These are phyloP conservation scores for Fusarium chlamydosporum DNA, from an alignment of 2,329 filamentous ascomycete species.

Conservation along the genomic window DNA sequence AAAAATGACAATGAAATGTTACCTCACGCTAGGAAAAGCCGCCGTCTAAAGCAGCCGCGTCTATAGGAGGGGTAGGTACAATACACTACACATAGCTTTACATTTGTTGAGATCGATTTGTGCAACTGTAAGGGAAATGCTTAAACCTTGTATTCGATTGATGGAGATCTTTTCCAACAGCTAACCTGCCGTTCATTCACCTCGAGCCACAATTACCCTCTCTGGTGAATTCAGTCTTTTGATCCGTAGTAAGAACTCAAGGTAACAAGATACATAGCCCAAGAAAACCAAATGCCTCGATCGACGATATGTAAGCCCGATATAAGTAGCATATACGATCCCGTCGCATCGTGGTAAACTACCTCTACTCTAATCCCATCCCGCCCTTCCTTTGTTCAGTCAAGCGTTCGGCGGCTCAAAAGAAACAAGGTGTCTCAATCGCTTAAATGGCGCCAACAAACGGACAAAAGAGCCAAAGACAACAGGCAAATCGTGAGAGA, in stretches of 20 bases:
- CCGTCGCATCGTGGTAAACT: slow-evolving; percentile 23
- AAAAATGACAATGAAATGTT: not conserved
- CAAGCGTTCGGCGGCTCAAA: not conserved
- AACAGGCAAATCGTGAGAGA: slow-evolving; percentile 26
- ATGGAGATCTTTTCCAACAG: slow-evolving; percentile 12
- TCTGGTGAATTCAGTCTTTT: not conserved
- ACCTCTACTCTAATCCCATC: slow-evolving; percentile 8
- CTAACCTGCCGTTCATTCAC: slow-evolving; percentile 29
- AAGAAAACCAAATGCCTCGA: not conserved
- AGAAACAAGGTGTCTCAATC: not conserved
- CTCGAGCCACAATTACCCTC: slow-evolving; percentile 17
- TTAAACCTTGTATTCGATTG: slow-evolving; percentile 32
- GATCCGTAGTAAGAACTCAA: not conserved
- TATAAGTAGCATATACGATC: slow-evolving; percentile 6
- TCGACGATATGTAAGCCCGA: slow-evolving; percentile 2
- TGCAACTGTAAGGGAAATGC: slow-evolving; percentile 5
- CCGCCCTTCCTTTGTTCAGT: slow-evolving; percentile 1
- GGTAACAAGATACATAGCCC: slow-evolving; percentile 4
- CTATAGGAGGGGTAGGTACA: not conserved
- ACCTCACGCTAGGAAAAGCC: no score
- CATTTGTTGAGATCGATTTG: not conserved
- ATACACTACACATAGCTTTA: not conserved
- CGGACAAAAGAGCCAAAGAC: slow-evolving; percentile 11
- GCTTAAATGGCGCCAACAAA: slow-evolving; percentile 1
- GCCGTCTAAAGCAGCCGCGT: no score